Evolutionary conservation across 345 rosid genomes (phyloP).

Genomic region (Angophora floribunda): DNA sequence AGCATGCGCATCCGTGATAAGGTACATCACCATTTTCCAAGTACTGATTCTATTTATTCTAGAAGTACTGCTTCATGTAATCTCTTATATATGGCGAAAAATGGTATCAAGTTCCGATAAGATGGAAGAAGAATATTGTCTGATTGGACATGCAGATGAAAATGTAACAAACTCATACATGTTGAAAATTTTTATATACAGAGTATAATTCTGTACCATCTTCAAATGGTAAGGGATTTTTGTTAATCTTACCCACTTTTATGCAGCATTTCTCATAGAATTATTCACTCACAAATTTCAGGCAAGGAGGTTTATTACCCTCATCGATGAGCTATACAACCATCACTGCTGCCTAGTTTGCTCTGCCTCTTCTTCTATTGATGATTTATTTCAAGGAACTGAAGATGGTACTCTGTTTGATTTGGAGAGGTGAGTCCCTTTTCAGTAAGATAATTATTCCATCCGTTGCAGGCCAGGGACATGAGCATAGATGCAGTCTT

Average conservation of each 20-base stretch:
- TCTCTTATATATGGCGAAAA: neutral
- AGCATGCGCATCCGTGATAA: constrained; percentile 88
- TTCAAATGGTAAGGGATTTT: neutral
- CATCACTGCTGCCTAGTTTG: constrained; percentile 80
- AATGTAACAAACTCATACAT: neutral
- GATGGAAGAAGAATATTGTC: neutral
- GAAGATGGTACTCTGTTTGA: constrained; percentile 90
- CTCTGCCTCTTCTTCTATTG: constrained; percentile 63
- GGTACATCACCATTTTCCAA: constrained; percentile 23
- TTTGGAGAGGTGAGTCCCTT: constrained; percentile 53
- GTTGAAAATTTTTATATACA: neutral
- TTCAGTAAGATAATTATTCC: neutral
- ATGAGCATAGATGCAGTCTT: neutral
- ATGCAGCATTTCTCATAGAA: neutral
- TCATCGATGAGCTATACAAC: constrained; percentile 87
- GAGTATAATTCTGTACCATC: neutral
- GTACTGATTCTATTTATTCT: neutral
- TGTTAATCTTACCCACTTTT: neutral
- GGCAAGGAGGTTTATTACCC: constrained; percentile 97
- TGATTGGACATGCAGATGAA: neutral
- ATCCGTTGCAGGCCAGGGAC: neutral
- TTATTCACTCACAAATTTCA: constrained; percentile 9
- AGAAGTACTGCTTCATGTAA: neutral
- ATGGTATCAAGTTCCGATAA: neutral
- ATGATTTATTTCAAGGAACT: constrained; percentile 91